Conservation (phyloP, 371 early-diverging fungal genomes). For the Thermomucor indicae-seudaticae region DNA sequence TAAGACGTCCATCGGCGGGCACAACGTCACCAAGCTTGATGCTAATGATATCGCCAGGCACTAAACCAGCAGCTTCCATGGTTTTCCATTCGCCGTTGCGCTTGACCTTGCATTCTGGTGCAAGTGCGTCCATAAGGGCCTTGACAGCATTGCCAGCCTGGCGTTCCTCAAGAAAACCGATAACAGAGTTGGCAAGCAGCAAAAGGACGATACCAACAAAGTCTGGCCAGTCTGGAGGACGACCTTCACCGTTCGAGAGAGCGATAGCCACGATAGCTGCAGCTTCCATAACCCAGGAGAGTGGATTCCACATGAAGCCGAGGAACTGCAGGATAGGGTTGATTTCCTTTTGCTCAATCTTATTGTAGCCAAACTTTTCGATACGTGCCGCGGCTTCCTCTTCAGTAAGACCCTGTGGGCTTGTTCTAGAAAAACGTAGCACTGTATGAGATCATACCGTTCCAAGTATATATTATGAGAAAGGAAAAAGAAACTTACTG, state of each 20-base stretch:
- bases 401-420: slow-evolving; percentile 56
- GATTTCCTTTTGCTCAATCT: slow-evolving; percentile 69
- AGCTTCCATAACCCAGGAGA: slow-evolving; percentile 80
- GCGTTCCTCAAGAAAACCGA: slow-evolving; percentile 87
- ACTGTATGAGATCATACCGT: background rate
- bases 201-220: slow-evolving; percentile 81
- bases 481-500: slow-evolving; percentile 38
- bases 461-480: background rate
- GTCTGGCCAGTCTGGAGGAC: slow-evolving; percentile 79
- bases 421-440: slow-evolving; percentile 30
- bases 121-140: slow-evolving; percentile 75
- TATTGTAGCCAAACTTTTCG: slow-evolving; percentile 67
- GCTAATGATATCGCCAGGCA: slow-evolving; percentile 75
- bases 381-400: slow-evolving; percentile 64
- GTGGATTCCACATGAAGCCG: slow-evolving; percentile 83
- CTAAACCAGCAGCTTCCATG: slow-evolving; percentile 55
- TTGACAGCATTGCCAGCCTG: slow-evolving; percentile 77
- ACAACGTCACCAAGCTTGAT: slow-evolving; percentile 78
- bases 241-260: slow-evolving; percentile 63
- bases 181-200: slow-evolving; percentile 77
- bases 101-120: slow-evolving; percentile 71
- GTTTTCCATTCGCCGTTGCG: slow-evolving; percentile 57
- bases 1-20: slow-evolving; percentile 73
- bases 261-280: slow-evolving; percentile 73
- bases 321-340: slow-evolving; percentile 85